These are phyloP conservation scores for Apiotrichum brassicae DNA, from an alignment of 1,284 basidiomycete genomes.

Conservation along the genomic window DNA sequence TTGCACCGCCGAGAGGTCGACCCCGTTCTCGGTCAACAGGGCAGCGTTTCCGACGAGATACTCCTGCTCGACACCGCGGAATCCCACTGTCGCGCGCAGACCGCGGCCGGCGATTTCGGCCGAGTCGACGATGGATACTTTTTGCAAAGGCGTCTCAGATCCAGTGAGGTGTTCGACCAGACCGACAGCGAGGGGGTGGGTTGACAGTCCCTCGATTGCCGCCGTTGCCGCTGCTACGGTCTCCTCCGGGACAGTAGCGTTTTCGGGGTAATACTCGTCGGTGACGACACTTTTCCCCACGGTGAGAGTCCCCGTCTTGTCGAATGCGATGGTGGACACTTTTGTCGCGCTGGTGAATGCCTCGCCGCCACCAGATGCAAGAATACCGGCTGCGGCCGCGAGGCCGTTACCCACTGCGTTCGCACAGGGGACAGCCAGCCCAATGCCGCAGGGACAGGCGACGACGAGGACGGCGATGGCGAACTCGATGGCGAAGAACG, in stretches of 20 bases:
- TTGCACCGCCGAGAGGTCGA: constrained; percentile 27
- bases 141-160: constrained; percentile 53
- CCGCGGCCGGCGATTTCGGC: constrained; percentile 86
- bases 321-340: constrained; percentile 76
- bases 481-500: constrained; percentile 88
- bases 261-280: constrained; percentile 28
- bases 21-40: constrained; percentile 19
- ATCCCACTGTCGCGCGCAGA: constrained; percentile 61
- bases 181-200: constrained; percentile 92
- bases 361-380: constrained; percentile 92
- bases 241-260: constrained; percentile 26
- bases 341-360: constrained; percentile 84
- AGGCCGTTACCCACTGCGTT: constrained; percentile 99
- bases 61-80: constrained; percentile 58
- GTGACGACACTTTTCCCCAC: constrained; percentile 55
- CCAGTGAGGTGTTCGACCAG: constrained; percentile 65
- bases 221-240: constrained; percentile 58
- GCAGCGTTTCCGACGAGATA: constrained; percentile 43
- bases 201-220: constrained; percentile 83
- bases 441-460: constrained; percentile 95
- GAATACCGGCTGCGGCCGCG: constrained; percentile 91
- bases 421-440: constrained; percentile 92
- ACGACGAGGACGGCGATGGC: constrained; percentile 98
- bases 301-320: constrained; percentile 98
- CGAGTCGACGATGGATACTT: constrained; percentile 55